A percentile compares a stretch with the other conserved stretches of the same genome.
These are phyloP conservation scores for Neostapfia colusana DNA, from an alignment of 176 grass and related monocot genomes.

Conservation along the genomic window DNA sequence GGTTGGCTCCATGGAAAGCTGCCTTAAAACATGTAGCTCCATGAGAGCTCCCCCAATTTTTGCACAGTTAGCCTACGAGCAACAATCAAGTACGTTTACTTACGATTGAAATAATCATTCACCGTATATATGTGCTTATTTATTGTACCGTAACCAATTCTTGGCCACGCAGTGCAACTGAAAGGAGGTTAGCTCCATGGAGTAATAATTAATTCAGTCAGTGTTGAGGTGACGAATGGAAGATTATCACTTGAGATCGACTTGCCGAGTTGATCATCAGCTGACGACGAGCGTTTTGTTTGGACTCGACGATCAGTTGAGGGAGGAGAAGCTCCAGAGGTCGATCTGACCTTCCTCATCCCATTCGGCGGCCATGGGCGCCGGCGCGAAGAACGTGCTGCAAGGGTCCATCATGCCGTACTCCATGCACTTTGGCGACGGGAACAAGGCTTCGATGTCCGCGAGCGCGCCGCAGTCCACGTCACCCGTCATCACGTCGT, in stretches of 20 bases:
- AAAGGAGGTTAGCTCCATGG: too few species aligned
- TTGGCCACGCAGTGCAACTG: constrained; percentile 44
- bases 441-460: constrained; percentile 85
- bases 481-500: constrained; percentile 1
- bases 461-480: constrained; percentile 51
- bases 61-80: constrained; percentile 39
- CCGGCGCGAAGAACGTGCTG: constrained; percentile 60
- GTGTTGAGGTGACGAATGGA: constrained; percentile 30
- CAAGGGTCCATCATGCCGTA: constrained; percentile 64
- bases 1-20: constrained; percentile 53
- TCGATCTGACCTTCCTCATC: constrained; percentile 81
- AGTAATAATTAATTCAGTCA: constrained; percentile 32
- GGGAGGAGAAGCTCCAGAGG: constrained; percentile 83
- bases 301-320: constrained; percentile 33
- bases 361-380: constrained; percentile 51
- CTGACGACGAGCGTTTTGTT: neutral
- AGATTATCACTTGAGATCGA: constrained; percentile 6
- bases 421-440: constrained; percentile 93
- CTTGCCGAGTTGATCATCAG: neutral
- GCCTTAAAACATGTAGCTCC: constrained; percentile 96
- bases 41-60: constrained; percentile 43
- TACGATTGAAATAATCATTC: constrained; percentile 49
- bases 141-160: constrained; percentile 40
- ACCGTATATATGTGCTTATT: constrained; percentile 33
- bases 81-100: constrained; percentile 10